Evolutionary conservation across 306 rosid species (phyloP).

Genomic region (Prunus dulcis): DNA sequence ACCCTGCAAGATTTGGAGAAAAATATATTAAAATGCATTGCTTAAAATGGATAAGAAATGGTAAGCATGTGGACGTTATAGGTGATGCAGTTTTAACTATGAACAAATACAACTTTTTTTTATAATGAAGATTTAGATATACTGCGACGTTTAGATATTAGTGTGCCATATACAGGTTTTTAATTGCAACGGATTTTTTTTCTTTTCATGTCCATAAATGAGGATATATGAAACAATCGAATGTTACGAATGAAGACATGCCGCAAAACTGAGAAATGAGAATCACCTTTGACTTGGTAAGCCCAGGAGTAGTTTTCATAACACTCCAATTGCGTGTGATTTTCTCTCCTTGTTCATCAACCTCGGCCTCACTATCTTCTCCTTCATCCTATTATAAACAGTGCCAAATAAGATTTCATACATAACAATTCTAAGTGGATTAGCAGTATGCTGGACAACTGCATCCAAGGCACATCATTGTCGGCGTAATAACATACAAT

Average conservation of each 20-base stretch:
- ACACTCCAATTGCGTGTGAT: constrained; percentile 86
- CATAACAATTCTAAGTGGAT: constrained; percentile 16
- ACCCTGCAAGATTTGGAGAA: constrained; percentile 41
- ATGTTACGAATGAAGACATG: neutral
- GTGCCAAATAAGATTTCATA: constrained; percentile 8
- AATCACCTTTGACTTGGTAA: constrained; percentile 70
- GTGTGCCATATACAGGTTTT: neutral
- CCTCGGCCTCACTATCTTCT: constrained; percentile 71
- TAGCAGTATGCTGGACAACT: neutral
- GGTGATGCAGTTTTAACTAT: neutral
- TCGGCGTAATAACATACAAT: constrained; percentile 6
- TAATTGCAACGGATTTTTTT: neutral
- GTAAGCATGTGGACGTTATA: neutral
- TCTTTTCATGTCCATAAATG: neutral
- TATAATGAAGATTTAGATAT: no score
- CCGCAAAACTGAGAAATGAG: neutral
- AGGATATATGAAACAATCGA: neutral
- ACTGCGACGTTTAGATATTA: no score
- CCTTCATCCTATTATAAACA: constrained; percentile 61
- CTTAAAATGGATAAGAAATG: constrained; percentile 20
- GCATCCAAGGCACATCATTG: neutral
- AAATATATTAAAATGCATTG: neutral
- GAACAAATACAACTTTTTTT: neutral
- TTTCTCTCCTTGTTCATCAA: constrained; percentile 55
- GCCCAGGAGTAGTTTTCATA: constrained; percentile 72